phyloP scores from a whole-genome alignment of 352 stramenopile species.

The Globisporangium recalcitrans region DNA sequence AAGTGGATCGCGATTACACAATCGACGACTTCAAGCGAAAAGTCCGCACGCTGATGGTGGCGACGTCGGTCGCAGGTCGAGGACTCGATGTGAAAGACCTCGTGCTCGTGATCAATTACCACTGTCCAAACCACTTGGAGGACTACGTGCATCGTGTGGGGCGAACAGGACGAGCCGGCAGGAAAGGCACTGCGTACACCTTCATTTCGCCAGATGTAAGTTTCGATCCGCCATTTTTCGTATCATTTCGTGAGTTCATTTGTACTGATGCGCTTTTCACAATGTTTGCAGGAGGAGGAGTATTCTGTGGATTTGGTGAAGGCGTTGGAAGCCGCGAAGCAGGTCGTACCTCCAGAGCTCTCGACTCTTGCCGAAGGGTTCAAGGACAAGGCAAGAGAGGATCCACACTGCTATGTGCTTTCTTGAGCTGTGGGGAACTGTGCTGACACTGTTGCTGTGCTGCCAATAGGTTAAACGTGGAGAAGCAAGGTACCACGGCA shows the following conservation, averaged over 20 bases:
- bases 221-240: conserved; percentile 6
- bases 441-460: conserved; percentile 6
- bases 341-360: conserved; percentile 82
- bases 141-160: conserved; percentile 99
- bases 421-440: background rate
- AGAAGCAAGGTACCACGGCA: conserved; percentile 93
- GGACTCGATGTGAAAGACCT: conserved; percentile 98
- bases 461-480: conserved; percentile 84
- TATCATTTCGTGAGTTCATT: conserved; percentile 6
- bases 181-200: conserved; percentile 98
- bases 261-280: conserved; percentile 1
- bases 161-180: conserved; percentile 92
- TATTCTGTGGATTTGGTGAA: conserved; percentile 97
- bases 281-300: conserved; percentile 87
- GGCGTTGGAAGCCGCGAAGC: conserved; percentile 89
- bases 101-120: conserved; percentile 99
- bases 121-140: conserved; percentile 99
- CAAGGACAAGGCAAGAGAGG: conserved; percentile 85
- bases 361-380: conserved; percentile 91
- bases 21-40: conserved; percentile 99
- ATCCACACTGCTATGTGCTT: background rate
- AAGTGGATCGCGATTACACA: conserved; percentile 98
- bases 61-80: conserved; percentile 95
- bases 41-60: conserved; percentile 89
- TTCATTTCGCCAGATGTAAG: conserved; percentile 95